phyloP scores from a whole-genome alignment of 805 yeast genomes.

The Lipomyces orientalis region DNA sequence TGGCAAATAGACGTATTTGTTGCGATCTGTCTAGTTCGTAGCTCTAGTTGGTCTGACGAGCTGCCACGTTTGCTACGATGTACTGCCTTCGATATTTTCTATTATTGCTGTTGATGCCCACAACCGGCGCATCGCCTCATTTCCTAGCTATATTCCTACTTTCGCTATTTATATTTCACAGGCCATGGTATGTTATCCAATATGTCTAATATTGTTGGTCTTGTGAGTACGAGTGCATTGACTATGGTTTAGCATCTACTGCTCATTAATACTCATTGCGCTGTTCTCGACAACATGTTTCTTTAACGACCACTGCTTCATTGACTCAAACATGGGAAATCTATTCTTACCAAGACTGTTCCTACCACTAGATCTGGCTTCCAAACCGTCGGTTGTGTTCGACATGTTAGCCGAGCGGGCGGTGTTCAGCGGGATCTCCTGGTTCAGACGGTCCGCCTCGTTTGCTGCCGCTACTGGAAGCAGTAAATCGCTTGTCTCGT shows the following conservation, averaged over 20 bases:
- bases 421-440: conserved; percentile 18
- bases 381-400: conserved; percentile 26
- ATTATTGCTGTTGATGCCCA: conserved; percentile 36
- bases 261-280: conserved; percentile 35
- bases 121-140: conserved; percentile 37
- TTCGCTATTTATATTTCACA: conserved; percentile 28
- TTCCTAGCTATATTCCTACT: conserved; percentile 32
- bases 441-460: conserved; percentile 6
- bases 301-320: conserved; percentile 35
- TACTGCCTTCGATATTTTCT: conserved; percentile 37
- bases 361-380: conserved; percentile 30
- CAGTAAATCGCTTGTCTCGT: background rate
- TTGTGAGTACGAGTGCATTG: background rate
- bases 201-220: background rate
- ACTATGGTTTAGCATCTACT: conserved; percentile 27
- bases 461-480: conserved; percentile 6
- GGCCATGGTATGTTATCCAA: conserved; percentile 31
- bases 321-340: conserved; percentile 34
- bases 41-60: background rate
- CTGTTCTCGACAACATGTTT: conserved; percentile 30
- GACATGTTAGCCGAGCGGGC: conserved; percentile 30
- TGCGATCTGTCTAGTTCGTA: background rate
- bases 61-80: conserved; percentile 17
- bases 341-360: conserved; percentile 33
- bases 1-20: background rate